Evolutionary conservation across 2,329 filamentous ascomycete genomes (phyloP), one percentile per base, ranked within the genome.

Genomic region (Xylariaceae sp.): DNA sequence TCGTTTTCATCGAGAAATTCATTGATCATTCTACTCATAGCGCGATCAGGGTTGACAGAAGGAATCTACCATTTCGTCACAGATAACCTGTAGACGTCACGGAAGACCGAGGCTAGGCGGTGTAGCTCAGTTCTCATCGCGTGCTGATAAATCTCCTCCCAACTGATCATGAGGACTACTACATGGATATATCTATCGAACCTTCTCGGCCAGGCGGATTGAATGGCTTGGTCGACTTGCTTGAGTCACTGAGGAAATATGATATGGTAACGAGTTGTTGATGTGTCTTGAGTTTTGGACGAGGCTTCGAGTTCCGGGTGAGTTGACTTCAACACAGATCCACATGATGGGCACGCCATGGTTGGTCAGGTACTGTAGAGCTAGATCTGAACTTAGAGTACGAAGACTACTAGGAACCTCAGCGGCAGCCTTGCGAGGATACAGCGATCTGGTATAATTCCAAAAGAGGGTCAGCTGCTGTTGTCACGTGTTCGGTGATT

Each of bases 161-260:
- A 54, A 8, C 43, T n/a, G 4, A 54, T 40, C 36, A 54, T 54
- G 17, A 54, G 34, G 8, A 48, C 51, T 12, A 16, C 34, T 1
- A 48, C 43, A 12, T 46, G 3, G 11, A 43, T 33, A 21, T 54
- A 54, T 16, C 23, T 11, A n/a, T 3, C 17, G 21, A 39, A 46
- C 9, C 31, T 36, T 8, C 9, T 45, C 4, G 47, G 24, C 34
- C 23, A 51, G n/a, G 47, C 36, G 4, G 34, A 31, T 41, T 33
- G 6, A 19, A 41, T 9, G n/a, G 47, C 47, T 24, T 40, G 34
- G 26, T 51, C 26, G 3, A 51, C 11, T 17, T 51, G 36, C 5
- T 41, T 11, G 11, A 51, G n/a, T 36, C 34, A 51, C 3, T 19
- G 7, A 2, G 47, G 47, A 24, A 51, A n/a, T 3, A 36, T 4